Base-by-base conservation (phyloP, 768 basidiomycete genomes). In the Phanerochaete sordida region DNA sequence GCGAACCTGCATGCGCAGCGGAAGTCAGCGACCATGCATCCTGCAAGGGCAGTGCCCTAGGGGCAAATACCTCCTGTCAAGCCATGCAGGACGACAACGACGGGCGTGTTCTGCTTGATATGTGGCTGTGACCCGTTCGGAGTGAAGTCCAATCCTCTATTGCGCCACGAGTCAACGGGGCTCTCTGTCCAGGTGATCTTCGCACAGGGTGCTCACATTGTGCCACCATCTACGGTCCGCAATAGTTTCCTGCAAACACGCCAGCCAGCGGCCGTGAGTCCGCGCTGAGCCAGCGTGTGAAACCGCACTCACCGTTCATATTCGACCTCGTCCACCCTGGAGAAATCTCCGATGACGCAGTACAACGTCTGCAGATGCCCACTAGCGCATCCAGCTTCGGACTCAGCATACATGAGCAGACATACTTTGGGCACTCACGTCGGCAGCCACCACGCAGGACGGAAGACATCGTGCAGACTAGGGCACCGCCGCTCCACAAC, bases 101-200 rank as follows among this genome's bases (percentile, higher is more conserved):
- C 79, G 7, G 83, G 82, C 5, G 77, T 74, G 59, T 76, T 74
- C 21, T 76, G 71, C n/a, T 68, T 63, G 2, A 76, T 65, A 24
- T 54, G 66, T 47, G 66, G 64, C 37, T 69, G 65, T 28, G 59
- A 54, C 1, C 59, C 61, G 27, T 76, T 68, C 15, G 82, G 84
- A 30, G 86, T 80, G 65, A 87, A 85, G 69, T 89, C 87, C 21
- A 89, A 71, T n/a, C 86, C 86, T 48, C 87, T 89, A 64, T 44
- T 51, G 52, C 28, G 19, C 28, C n/a, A 24, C 30, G 27, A 33
- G 39, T 43, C 19, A 43, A 16, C 1, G 23, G 31, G 19, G 50
- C 9, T 19, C 28, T 19, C 19, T 27, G n/a, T 57, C 24, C 15
- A 52, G 51, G 24, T 43, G 31, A 43, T 43, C 39, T 43, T 43